Base-by-base conservation (phyloP, 805 yeast species). In the Ogataea minuta region DNA sequence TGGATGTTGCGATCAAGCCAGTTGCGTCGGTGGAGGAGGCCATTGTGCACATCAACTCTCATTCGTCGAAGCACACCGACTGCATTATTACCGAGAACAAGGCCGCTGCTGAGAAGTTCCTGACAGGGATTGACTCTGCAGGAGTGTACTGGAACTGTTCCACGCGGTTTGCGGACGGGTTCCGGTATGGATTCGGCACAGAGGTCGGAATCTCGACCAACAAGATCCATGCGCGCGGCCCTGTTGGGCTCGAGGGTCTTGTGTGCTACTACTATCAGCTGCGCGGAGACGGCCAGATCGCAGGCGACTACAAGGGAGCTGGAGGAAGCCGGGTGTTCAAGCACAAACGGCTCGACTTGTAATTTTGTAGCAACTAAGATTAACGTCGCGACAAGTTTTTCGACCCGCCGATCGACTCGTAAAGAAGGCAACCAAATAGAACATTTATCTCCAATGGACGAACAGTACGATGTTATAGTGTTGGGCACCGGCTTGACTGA, bases 101-200 rank as follows among this genome's bases (percentile, higher is more conserved):
- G 56, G 70, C 56, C 4, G 68, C 68, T 11, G 98, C 99, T 0
- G 84, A 87, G 21, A 63, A 62, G 41, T 93, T 93, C 66, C 63
- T 91, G 57, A 79, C 79, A 57, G 93, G 90, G 15, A 76, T 93
- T 31, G 99, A 93, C 62, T 86, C 97, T 2, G 84, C 98, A 1
- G 97, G 97, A 41, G 95, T 93, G 9, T 93, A 88, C 68, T 91
- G 98, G 98, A 93, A 93, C 59, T 91, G 95, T 34, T 85, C 96
- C 14, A 88, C 98, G 7, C 73, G 99, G 58, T 93, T 93, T 67
- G 98, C 99, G 6, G 99, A 93, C 63, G 99, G 99, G 3, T 93
- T 87, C 73, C 77, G 99, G 60, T 93, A 91, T 58, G 99, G 99
- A 0, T 93, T 95, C 60, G 99, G 99, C 37, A 84, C 99, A 5